Evolutionary conservation across 805 yeast genomes (phyloP).

Genomic region (Saccharomycopsis guyanensis): DNA sequence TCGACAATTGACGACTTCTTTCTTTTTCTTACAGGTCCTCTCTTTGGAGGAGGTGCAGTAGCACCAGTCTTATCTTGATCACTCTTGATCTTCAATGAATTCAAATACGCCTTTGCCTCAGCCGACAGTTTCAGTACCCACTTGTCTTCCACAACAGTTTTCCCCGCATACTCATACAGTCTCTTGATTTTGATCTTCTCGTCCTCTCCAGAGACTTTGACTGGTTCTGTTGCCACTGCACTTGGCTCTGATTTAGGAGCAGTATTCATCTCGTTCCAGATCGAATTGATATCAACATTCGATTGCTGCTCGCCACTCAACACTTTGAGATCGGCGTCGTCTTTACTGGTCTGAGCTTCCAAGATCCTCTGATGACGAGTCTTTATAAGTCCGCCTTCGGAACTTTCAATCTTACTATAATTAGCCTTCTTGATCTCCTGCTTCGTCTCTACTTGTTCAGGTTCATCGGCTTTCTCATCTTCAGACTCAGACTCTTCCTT

Average conservation of each 20-base stretch:
- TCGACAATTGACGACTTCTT: slow-evolving; percentile 73
- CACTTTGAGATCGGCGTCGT: slow-evolving; percentile 25
- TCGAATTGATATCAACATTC: slow-evolving; percentile 39
- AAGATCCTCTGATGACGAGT: slow-evolving; percentile 62
- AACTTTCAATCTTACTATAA: slow-evolving; percentile 49
- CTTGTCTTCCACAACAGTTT: slow-evolving; percentile 67
- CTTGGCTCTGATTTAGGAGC: slow-evolving; percentile 1
- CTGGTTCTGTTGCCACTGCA: slow-evolving; percentile 9
- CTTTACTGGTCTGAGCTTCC: slow-evolving; percentile 25
- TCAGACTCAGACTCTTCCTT: not conserved
- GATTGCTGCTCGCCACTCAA: slow-evolving; percentile 22
- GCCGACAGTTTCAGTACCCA: slow-evolving; percentile 71
- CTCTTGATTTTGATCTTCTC: slow-evolving; percentile 65
- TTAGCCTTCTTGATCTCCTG: slow-evolving; percentile 27
- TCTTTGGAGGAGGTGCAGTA: slow-evolving; percentile 24
- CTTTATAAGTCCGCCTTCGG: slow-evolving; percentile 55
- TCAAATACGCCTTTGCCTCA: slow-evolving; percentile 77
- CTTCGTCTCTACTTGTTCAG: slow-evolving; percentile 17
- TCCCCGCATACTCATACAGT: slow-evolving; percentile 86
- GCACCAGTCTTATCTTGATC: slow-evolving; percentile 6
- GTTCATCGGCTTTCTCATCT: not conserved
- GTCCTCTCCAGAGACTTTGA: slow-evolving; percentile 23
- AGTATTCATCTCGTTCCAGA: slow-evolving; percentile 49
- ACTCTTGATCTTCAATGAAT: slow-evolving; percentile 38
- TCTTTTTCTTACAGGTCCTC: slow-evolving; percentile 34